phyloP scores from a whole-genome alignment of 768 basidiomycete species.

The Amanita exitialis region DNA sequence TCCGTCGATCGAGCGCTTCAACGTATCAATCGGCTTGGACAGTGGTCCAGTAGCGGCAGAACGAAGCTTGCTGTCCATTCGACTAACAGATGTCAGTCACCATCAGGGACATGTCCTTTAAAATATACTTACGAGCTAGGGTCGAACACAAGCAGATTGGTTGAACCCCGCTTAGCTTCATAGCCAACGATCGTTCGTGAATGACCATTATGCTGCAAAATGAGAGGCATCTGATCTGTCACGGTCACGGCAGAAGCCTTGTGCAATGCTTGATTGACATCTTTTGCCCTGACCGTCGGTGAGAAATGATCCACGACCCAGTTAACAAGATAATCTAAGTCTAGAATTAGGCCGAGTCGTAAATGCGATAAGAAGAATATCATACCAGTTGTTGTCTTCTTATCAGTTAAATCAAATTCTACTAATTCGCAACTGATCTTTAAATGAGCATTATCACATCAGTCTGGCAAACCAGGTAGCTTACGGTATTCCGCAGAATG shows the following conservation, averaged over 20 bases:
- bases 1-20: neutral
- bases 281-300: constrained; percentile 16
- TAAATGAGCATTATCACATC: neutral
- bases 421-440: constrained; percentile 43
- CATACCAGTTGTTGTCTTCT: neutral
- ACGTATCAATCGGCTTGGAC: neutral
- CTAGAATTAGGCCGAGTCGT: neutral
- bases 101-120: neutral
- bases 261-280: constrained; percentile 43
- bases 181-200: constrained; percentile 85
- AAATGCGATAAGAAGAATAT: neutral
- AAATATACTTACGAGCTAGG: constrained; percentile 45
- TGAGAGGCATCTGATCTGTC: constrained; percentile 68
- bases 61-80: neutral
- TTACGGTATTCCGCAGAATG: constrained; percentile 74
- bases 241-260: constrained; percentile 39
- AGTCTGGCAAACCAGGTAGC: constrained; percentile 15
- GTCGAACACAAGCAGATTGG: constrained; percentile 70
- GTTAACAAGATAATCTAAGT: constrained; percentile 38
- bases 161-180: constrained; percentile 48
- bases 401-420: constrained; percentile 46
- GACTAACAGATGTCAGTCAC: neutral
- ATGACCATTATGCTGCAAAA: constrained; percentile 78
- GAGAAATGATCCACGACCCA: constrained; percentile 77
- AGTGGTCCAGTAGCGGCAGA: neutral